Evolutionary conservation across 257 asterid species (phyloP), one percentile per base, ranked within the genome.

Genomic region (Haberlea rhodopensis): DNA sequence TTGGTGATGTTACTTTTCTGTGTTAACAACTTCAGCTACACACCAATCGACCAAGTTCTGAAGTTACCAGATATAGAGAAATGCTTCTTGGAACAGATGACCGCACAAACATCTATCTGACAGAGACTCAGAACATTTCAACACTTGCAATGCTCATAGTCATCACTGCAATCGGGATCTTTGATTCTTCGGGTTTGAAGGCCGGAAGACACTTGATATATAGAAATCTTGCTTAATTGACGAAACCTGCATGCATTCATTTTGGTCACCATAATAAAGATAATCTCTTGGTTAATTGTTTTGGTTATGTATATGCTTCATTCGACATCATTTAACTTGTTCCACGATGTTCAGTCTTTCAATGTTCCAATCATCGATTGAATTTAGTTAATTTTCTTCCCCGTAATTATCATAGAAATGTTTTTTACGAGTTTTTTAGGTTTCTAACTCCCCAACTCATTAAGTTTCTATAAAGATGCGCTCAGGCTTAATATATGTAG

Each of bases 201-300:
- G 32, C 8, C 32, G 8, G 32, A 28, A 28, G 87, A 84, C 88
- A 81, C 91, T 72, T 75, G 79, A 78, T 61, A 70, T 78, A 81
- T 76, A 72, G 81, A 74, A 82, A 79, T 72, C 84, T 85, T 84
- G 89, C 82, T 86, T 85, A 80, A 78, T 76, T 74, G 73, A 81
- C 76, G 83, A 68, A 78, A 88, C 95, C 97, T 91, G 97, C 96
- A 91, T 67, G 84, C 78, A 84, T 80, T 88, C 88, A 86, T 80
- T 81, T 73, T 63, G 69, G 82, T 88, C 81, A 90, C 82, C 82
- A 81, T 62, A 78, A 73, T 73, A 80, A 53, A 84, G 63, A 84
- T 76, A 76, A 79, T 77, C 77, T 71, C 77, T 79, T 70, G 68
- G 61, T 67, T 71, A 59, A 57, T 48, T 71, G 66, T 69, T 84